Evolutionary conservation across 306 rosid species (phyloP), one percentile per base, ranked within the genome.

Genomic region (Inga oerstediana): DNA sequence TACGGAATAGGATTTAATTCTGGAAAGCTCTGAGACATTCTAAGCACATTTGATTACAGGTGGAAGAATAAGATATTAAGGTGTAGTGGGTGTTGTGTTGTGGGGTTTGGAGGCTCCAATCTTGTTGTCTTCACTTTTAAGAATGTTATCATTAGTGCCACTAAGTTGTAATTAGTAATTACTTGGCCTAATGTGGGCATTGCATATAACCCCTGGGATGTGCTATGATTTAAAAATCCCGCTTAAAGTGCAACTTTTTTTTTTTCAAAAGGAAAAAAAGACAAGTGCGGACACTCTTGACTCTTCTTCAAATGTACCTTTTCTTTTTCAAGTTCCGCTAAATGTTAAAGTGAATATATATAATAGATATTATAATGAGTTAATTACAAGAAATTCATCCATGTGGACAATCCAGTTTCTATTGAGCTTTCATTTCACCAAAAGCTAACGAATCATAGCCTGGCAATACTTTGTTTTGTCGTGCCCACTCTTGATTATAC

Each of bases 121-220:
- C 68, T 30, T 48, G 30, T 67, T 67, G 59, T 24, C 46, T 59
- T 10, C 10, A 52, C 78, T 64, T 84, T 79, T 72, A 35, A 69
- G 56, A 65, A 80, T 46, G 83, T 81, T 73, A 81, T 84, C 77
- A 73, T 80, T 67, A 80, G 77, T 39, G 74, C 85, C 87, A 83
- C 85, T 77, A 54, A 44, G 56, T 44, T 2, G 59, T 14, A 39
- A 48, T 45, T 30, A 46, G 59, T 14, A 39, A 48, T 45, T 30
- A 46, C 74, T 65, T 64, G 22, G 81, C 70, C 80, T 54, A 82
- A 56, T 83, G 74, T 75, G 72, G 67, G 35, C 79, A 76, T 45
- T 75, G 43, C 82, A 72, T 54, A 24, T 54, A 19, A 13, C 52
- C 65, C 34, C 62, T 10, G 51, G 45, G 17, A 80, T 64, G 32